phyloP scores from a whole-genome alignment of 1,284 basidiomycete genomes.

The Moesziomyces antarcticus region DNA sequence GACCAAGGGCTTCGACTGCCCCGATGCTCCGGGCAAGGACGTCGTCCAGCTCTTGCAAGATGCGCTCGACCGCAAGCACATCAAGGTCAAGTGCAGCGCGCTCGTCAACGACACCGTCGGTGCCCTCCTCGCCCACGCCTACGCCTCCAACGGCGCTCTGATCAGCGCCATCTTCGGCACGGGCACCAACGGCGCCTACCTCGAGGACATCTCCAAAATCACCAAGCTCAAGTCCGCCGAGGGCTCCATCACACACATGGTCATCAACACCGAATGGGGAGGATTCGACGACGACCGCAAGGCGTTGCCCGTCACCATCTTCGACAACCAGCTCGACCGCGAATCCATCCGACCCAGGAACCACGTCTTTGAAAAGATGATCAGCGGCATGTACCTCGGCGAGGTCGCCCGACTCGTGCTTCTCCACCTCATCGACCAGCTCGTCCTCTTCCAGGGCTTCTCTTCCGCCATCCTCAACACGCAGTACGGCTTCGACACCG shows the following conservation, averaged over 20 bases:
- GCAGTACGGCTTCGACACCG: conserved; percentile 93
- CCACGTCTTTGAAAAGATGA: conserved; percentile 97
- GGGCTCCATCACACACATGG: conserved; percentile 74
- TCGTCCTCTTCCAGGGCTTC: conserved; percentile 80
- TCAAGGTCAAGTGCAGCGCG: conserved; percentile 91
- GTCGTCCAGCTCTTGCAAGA: conserved; percentile 91
- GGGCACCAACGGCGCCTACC: conserved; percentile 96
- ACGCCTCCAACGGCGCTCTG: conserved; percentile 83
- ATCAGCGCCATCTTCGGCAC: conserved; percentile 94
- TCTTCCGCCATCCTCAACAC: conserved; percentile 80
- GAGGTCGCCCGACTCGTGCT: conserved; percentile 90
- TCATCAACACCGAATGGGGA: conserved; percentile 92
- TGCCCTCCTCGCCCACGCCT: conserved; percentile 89
- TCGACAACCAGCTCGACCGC: conserved; percentile 91
- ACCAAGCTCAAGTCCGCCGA: conserved; percentile 72
- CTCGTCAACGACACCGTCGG: conserved; percentile 96
- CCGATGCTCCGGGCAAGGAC: conserved; percentile 84
- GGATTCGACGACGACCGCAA: conserved; percentile 72
- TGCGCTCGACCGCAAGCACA: conserved; percentile 90
- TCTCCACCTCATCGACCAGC: conserved; percentile 82
- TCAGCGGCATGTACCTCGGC: conserved; percentile 98
- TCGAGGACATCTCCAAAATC: conserved; percentile 86
- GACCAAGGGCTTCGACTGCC: conserved; percentile 68
- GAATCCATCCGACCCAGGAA: conserved; percentile 91
- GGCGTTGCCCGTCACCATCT: conserved; percentile 89